phyloP scores from a whole-genome alignment of 768 basidiomycete genomes.

The Ramaria sp. region DNA sequence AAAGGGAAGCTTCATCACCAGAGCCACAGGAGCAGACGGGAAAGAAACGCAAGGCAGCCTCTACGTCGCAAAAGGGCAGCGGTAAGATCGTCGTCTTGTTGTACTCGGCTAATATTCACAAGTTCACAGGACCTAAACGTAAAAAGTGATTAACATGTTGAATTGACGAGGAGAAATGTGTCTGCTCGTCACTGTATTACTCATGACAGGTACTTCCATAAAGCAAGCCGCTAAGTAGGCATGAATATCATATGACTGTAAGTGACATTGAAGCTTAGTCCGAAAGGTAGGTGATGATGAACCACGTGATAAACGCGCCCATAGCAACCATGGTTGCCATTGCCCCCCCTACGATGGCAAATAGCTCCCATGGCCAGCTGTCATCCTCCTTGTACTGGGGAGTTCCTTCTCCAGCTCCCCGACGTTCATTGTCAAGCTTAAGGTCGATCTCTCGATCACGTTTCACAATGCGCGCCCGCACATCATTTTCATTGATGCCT shows the following conservation, averaged over 20 bases:
- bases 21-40: background rate
- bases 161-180: background rate
- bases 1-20: constrained; percentile 2
- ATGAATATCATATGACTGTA: constrained; percentile 1
- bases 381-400: background rate
- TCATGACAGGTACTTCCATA: background rate
- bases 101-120: background rate
- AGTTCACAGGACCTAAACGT: background rate
- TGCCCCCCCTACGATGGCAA: constrained; percentile 7
- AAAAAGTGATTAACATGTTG: background rate
- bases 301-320: constrained; percentile 7
- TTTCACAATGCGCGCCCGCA: constrained; percentile 42
- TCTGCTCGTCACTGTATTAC: background rate
- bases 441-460: constrained; percentile 32
- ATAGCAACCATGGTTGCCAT: constrained; percentile 4
- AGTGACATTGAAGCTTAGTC: background rate
- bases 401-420: background rate
- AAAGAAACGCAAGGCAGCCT: background rate
- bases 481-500: constrained; percentile 22
- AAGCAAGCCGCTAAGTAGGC: background rate
- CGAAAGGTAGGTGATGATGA: constrained; percentile 3
- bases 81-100: background rate
- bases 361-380: constrained; percentile 8
- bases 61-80: constrained; percentile 3
- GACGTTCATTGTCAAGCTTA: background rate